Evolutionary conservation across 495 filamentous ascomycete genomes (phyloP).

Genomic region (Penicillium paradoxum): DNA sequence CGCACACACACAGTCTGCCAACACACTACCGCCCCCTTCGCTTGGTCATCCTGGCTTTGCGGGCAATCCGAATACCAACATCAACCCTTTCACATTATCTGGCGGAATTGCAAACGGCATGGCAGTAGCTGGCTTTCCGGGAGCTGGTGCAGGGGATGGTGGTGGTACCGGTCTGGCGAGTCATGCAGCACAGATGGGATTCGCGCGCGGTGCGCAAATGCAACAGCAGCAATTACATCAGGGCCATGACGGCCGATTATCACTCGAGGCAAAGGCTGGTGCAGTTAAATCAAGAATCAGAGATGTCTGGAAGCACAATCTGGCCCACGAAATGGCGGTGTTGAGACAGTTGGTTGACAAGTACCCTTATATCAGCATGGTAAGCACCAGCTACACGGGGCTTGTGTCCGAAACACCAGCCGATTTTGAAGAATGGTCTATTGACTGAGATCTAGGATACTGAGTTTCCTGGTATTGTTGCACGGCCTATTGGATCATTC

Average conservation of each 20-base stretch:
- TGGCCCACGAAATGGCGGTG: constrained; percentile 81
- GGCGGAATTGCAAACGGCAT: constrained; percentile 51
- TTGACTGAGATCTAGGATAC: constrained; percentile 63
- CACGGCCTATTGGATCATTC: constrained; percentile 90
- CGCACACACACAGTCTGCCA: constrained; percentile 48
- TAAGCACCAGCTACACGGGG: constrained; percentile 39
- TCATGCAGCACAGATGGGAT: constrained; percentile 81
- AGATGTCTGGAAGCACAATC: constrained; percentile 90
- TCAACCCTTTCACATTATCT: constrained; percentile 61
- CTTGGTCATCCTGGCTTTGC: constrained; percentile 57
- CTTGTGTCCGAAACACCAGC: background rate
- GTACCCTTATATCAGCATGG: constrained; percentile 96
- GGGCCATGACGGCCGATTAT: constrained; percentile 44
- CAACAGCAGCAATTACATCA: constrained; percentile 61
- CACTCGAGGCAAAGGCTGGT: constrained; percentile 38
- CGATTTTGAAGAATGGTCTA: background rate
- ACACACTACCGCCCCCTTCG: constrained; percentile 55
- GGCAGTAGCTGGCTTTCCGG: constrained; percentile 52
- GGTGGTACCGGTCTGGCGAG: constrained; percentile 82
- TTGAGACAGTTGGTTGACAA: constrained; percentile 77
- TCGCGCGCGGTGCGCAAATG: constrained; percentile 68
- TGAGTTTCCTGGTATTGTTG: constrained; percentile 94
- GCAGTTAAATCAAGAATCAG: constrained; percentile 71
- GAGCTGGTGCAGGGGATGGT: constrained; percentile 51
- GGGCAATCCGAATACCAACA: constrained; percentile 58